phyloP scores from a whole-genome alignment of 176 grass and related monocot species.

The Hyparrhenia diplandra region DNA sequence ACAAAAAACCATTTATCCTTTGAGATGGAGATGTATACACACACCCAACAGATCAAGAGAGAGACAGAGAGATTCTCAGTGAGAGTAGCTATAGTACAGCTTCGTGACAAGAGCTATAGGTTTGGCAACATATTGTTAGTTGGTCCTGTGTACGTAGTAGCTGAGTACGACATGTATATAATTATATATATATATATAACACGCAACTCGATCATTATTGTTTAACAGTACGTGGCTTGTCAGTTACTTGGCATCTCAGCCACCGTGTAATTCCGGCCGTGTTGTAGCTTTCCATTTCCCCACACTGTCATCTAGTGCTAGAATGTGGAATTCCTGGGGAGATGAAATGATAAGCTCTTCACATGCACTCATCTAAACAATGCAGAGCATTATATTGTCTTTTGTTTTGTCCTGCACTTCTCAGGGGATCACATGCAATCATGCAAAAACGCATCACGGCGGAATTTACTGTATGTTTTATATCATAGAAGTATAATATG shows the following conservation, averaged over 20 bases:
- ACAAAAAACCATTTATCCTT: background rate
- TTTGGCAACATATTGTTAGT: conserved; percentile 23
- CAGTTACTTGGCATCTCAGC: background rate
- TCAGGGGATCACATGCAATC: conserved; percentile 28
- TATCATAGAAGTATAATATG: background rate
- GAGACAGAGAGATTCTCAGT: background rate
- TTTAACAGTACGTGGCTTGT: conserved; percentile 23
- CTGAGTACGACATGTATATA: background rate
- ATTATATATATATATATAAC: background rate
- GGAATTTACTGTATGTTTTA: background rate
- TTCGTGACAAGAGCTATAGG: conserved; percentile 30
- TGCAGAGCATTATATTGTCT: background rate
- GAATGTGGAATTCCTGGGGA: conserved; percentile 26
- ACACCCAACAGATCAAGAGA: background rate
- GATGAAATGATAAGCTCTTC: conserved; percentile 7
- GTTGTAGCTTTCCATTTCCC: background rate
- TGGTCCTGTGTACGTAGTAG: conserved; percentile 1
- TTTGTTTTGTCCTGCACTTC: conserved; percentile 4
- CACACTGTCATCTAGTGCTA: background rate
- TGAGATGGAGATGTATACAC: background rate
- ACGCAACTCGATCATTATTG: conserved; percentile 13
- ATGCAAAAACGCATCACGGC: background rate
- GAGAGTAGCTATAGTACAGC: background rate
- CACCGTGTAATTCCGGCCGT: conserved; percentile 19
- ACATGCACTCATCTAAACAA: conserved; percentile 12